These are phyloP conservation scores for Helminthosporium solani DNA, from an alignment of 2,329 filamentous ascomycete species.

Conservation along the genomic window DNA sequence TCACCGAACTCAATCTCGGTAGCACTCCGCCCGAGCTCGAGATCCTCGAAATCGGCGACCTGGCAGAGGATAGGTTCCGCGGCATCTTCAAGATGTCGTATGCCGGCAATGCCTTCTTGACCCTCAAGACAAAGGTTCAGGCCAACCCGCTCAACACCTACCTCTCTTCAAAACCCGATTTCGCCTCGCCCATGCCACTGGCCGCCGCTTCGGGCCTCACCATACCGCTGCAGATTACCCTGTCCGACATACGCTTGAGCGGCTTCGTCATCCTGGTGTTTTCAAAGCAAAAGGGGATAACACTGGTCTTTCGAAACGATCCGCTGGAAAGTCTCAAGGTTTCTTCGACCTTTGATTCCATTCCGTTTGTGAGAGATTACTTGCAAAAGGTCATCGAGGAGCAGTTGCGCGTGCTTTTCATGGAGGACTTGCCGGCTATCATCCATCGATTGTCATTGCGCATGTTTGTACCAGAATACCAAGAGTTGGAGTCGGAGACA, in stretches of 20 bases:
- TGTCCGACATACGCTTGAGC: constrained; percentile 93
- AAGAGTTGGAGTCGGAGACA: constrained; percentile 59
- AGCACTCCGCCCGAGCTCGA: constrained; percentile 92
- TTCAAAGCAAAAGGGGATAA: constrained; percentile 94
- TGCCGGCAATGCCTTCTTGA: constrained; percentile 90
- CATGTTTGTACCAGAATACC: constrained; percentile 86
- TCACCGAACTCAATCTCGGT: constrained; percentile 95
- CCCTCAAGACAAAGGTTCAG: constrained; percentile 92
- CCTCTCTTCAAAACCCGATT: constrained; percentile 83
- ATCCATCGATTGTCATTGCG: constrained; percentile 89
- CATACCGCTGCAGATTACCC: constrained; percentile 93
- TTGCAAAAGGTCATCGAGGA: constrained; percentile 93
- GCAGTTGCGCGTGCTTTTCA: constrained; percentile 89
- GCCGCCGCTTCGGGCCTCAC: constrained; percentile 90
- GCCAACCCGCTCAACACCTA: constrained; percentile 97
- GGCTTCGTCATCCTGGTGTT: constrained; percentile 98
- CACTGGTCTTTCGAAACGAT: constrained; percentile 96
- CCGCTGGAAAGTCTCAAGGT: constrained; percentile 97
- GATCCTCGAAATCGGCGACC: constrained; percentile 94
- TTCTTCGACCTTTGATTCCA: constrained; percentile 97
- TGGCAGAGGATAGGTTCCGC: constrained; percentile 94
- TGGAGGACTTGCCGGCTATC: constrained; percentile 96
- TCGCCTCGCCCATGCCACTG: constrained; percentile 88
- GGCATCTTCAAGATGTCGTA: constrained; percentile 99
- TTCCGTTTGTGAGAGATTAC: constrained; percentile 96